These are phyloP conservation scores for Colletotrichum endophyticum DNA, from an alignment of 2,329 filamentous ascomycete genomes.

Conservation along the genomic window DNA sequence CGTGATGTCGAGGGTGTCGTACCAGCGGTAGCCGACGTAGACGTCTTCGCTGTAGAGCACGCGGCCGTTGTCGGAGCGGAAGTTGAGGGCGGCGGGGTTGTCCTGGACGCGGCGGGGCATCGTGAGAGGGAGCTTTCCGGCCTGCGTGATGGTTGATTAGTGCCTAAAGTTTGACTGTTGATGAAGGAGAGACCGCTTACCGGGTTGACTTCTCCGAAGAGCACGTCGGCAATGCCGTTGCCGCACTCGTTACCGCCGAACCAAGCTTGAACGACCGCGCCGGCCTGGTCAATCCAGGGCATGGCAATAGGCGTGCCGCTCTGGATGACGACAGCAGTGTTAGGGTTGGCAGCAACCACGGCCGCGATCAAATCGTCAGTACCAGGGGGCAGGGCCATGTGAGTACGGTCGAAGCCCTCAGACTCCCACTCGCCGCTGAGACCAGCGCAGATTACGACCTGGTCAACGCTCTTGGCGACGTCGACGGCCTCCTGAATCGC, in stretches of 20 bases:
- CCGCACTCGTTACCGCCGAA: constrained; percentile 30
- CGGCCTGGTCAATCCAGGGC: constrained; percentile 55
- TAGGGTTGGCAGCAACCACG: constrained; percentile 60
- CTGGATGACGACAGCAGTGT: constrained; percentile 64
- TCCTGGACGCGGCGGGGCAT: constrained; percentile 69
- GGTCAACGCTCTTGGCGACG: constrained; percentile 59
- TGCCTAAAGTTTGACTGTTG: background rate
- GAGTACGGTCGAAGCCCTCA: constrained; percentile 71
- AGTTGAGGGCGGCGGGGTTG: constrained; percentile 75
- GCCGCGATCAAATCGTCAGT: constrained; percentile 64
- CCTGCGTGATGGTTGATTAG: constrained; percentile 42
- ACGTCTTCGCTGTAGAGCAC: constrained; percentile 76
- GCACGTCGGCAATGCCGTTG: constrained; percentile 28
- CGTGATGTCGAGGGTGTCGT: constrained; percentile 53
- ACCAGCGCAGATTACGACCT: constrained; percentile 60
- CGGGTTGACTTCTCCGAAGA: constrained; percentile 29
- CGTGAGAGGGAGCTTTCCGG: constrained; percentile 75
- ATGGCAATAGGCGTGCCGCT: constrained; percentile 59
- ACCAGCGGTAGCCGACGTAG: constrained; percentile 76
- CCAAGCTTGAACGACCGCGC: constrained; percentile 32
- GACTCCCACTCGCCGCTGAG: constrained; percentile 51
- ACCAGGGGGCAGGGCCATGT: constrained; percentile 65
- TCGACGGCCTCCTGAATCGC: constrained; percentile 22
- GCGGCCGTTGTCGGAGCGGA: constrained; percentile 64
- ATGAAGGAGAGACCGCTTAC: constrained; percentile 37